phyloP scores from a whole-genome alignment of 208 protist species.

The Kentomonas sorsogonicus region DNA sequence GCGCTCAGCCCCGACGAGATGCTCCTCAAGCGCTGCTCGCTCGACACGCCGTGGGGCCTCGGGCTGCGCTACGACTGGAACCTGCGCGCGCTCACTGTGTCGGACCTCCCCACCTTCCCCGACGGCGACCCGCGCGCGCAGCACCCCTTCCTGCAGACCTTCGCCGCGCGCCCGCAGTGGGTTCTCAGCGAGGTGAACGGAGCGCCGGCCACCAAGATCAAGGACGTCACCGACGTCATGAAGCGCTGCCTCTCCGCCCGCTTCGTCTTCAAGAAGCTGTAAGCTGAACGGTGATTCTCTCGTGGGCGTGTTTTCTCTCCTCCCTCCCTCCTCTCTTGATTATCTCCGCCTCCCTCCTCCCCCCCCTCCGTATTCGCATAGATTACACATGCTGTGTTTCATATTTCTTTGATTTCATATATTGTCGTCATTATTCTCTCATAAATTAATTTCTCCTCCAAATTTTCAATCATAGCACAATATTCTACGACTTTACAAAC shows the following conservation, averaged over 20 bases:
- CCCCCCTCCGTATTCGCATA: no score
- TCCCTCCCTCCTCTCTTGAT: no score
- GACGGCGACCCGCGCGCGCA: conserved; percentile 22
- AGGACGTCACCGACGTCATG: conserved; percentile 56
- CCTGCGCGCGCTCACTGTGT: conserved; percentile 51
- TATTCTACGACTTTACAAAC: no score
- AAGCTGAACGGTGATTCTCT: no score
- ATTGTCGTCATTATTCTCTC: no score
- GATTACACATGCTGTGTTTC: no score
- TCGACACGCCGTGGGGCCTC: conserved; percentile 62
- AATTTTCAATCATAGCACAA: no score
- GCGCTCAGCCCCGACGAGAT: conserved; percentile 62
- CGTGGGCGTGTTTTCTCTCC: no score
- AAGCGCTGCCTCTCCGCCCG: conserved; percentile 46
- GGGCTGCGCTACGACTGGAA: conserved; percentile 74
- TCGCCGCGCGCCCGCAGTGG: conserved; percentile 50
- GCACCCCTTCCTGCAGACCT: conserved; percentile 55
- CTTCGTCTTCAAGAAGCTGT: conserved; percentile 46
- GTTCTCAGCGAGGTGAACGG: conserved; percentile 70
- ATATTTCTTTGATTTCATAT: no score
- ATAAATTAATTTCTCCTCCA: no score
- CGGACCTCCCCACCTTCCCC: conserved; percentile 42
- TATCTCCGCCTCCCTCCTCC: no score
- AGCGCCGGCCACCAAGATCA: conserved; percentile 48
- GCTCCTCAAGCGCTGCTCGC: conserved; percentile 36